These are phyloP conservation scores for Cercospora sesami DNA, from an alignment of 2,329 filamentous ascomycete species.

Conservation along the genomic window DNA sequence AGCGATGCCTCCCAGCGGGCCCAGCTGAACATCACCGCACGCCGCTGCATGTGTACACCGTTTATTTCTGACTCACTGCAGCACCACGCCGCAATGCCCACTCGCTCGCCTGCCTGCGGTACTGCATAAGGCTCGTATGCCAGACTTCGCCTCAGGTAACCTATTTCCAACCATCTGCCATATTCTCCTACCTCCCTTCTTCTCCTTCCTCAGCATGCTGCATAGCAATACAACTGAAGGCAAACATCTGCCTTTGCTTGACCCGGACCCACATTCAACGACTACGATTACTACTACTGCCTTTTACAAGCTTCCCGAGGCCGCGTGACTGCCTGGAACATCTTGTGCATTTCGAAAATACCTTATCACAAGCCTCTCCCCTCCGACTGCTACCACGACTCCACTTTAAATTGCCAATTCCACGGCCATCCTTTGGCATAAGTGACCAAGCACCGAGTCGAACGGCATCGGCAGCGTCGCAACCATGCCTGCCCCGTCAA, in stretches of 20 bases:
- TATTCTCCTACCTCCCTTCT: not conserved
- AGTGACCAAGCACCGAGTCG: not conserved
- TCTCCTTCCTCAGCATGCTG: not conserved
- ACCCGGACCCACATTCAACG: not conserved
- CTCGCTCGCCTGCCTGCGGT: not conserved
- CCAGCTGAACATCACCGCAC: not conserved
- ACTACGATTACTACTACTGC: not conserved
- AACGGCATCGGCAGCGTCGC: not conserved
- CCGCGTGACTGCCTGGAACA: not conserved
- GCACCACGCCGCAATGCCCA: not conserved
- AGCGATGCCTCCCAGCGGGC: not conserved
- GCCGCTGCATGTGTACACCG: not conserved
- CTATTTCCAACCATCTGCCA: not conserved
- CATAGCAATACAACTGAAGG: not conserved
- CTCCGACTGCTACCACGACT: not conserved
- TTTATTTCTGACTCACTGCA: constrained; percentile 1
- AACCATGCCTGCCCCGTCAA: not conserved
- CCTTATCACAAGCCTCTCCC: not conserved
- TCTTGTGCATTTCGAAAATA: not conserved
- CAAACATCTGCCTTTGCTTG: not conserved
- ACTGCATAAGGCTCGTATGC: not conserved
- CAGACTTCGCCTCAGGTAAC: not conserved
- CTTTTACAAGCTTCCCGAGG: not conserved
- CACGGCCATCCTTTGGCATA: not conserved
- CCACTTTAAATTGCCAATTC: not conserved